Conservation (phyloP, 2,329 filamentous ascomycete genomes). For the Epichloe baconii region DNA sequence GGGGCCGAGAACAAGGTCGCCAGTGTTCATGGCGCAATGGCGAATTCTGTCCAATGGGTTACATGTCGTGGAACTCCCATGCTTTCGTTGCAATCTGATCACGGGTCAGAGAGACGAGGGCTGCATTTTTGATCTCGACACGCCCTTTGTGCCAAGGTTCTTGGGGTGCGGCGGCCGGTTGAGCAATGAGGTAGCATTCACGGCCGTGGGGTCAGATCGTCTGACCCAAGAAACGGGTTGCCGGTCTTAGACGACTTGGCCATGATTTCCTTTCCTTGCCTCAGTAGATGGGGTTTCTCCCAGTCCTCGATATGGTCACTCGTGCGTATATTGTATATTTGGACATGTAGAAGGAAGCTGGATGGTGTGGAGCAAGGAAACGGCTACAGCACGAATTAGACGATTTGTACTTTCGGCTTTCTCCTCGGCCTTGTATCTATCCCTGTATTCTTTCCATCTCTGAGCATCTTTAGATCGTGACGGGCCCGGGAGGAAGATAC, state of each 20-base stretch:
- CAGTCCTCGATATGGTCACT: too few relatives aligned
- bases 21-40: background rate
- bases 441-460: background rate
- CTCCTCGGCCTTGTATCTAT: too few relatives aligned
- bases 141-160: background rate
- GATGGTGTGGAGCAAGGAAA: too few relatives aligned
- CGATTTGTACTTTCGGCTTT: too few relatives aligned
- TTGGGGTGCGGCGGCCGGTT: background rate
- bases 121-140: background rate
- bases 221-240: too few relatives aligned
- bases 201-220: too few relatives aligned
- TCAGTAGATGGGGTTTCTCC: background rate
- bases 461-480: background rate
- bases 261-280: background rate
- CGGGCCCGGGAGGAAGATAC: background rate
- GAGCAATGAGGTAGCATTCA: too few relatives aligned
- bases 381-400: too few relatives aligned
- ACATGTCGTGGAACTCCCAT: background rate
- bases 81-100: background rate
- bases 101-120: background rate
- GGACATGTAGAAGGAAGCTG: too few relatives aligned
- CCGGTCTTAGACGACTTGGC: background rate
- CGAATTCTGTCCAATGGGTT: background rate
- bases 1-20: background rate
- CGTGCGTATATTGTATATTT: too few relatives aligned